Conservation (phyloP, 495 filamentous ascomycete species). For the Daldinia grandis region DNA sequence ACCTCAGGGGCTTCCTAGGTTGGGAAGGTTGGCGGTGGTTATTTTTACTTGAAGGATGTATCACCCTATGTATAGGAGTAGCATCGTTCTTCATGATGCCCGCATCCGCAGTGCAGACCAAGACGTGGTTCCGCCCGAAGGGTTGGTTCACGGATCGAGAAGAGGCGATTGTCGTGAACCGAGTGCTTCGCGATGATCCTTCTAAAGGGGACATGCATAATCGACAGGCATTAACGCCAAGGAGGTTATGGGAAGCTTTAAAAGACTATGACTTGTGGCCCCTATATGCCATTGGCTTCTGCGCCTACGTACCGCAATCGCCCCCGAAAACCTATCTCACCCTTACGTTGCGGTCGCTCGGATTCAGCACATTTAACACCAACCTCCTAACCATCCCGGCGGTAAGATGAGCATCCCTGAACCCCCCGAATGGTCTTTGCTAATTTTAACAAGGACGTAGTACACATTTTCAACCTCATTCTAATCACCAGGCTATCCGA, state of each 20-base stretch:
- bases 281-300: conserved; percentile 70
- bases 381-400: conserved; percentile 76
- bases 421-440: neutral
- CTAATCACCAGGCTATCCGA: conserved; percentile 67
- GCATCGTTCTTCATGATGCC: conserved; percentile 65
- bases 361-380: conserved; percentile 72
- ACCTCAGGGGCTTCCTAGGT: conserved; percentile 60
- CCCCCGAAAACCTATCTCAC: conserved; percentile 70
- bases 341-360: conserved; percentile 65
- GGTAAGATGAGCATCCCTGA: conserved; percentile 23
- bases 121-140: conserved; percentile 56
- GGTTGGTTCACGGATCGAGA: conserved; percentile 64
- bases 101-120: conserved; percentile 62
- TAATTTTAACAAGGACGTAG: conserved; percentile 48
- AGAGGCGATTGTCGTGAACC: conserved; percentile 60
- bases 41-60: conserved; percentile 61
- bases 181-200: conserved; percentile 61
- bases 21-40: conserved; percentile 71
- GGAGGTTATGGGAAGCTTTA: conserved; percentile 65
- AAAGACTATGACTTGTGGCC: conserved; percentile 80
- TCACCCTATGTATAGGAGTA: conserved; percentile 61
- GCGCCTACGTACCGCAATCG: conserved; percentile 64
- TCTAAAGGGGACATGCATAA: conserved; percentile 67
- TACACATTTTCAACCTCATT: conserved; percentile 58
- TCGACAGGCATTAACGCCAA: conserved; percentile 68